phyloP scores from a whole-genome alignment of 225 moss, liverwort and hornwort species.

The Climacium dendroides region DNA sequence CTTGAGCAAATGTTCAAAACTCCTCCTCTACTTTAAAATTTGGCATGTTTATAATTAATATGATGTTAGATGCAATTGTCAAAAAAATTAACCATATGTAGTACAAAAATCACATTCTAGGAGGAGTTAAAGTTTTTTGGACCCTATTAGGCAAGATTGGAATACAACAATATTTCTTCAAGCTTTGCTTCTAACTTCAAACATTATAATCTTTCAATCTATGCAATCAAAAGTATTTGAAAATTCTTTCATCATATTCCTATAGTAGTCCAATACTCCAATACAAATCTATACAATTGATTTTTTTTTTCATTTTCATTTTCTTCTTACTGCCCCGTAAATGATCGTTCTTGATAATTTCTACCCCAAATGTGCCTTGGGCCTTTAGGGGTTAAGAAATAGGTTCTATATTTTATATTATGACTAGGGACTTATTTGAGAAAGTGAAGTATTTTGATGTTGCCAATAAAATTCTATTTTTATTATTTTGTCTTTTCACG shows the following conservation, averaged over 20 bases:
- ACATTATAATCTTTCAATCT: background rate
- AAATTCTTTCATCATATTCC: background rate
- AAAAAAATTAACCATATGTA: background rate
- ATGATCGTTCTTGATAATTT: background rate
- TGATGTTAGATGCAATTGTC: background rate
- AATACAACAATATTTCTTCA: no score
- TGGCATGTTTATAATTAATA: background rate
- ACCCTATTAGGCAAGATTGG: fast-evolving
- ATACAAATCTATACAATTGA: background rate
- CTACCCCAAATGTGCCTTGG: background rate
- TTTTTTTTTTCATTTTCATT: background rate
- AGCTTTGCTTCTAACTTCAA: background rate
- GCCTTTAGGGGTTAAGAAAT: background rate
- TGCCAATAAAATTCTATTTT: no score
- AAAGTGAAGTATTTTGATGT: background rate
- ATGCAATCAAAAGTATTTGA: background rate
- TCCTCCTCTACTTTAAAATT: background rate
- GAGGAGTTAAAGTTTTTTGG: background rate
- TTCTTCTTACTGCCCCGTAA: background rate
- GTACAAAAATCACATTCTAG: background rate
- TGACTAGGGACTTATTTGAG: background rate
- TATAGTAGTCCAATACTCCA: background rate
- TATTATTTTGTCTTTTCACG: background rate
- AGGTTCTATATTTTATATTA: no score
- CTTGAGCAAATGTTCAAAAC: no score